These are phyloP conservation scores for Excoecaria cochinchinensis DNA, from an alignment of 345 rosid species.

Conservation along the genomic window DNA sequence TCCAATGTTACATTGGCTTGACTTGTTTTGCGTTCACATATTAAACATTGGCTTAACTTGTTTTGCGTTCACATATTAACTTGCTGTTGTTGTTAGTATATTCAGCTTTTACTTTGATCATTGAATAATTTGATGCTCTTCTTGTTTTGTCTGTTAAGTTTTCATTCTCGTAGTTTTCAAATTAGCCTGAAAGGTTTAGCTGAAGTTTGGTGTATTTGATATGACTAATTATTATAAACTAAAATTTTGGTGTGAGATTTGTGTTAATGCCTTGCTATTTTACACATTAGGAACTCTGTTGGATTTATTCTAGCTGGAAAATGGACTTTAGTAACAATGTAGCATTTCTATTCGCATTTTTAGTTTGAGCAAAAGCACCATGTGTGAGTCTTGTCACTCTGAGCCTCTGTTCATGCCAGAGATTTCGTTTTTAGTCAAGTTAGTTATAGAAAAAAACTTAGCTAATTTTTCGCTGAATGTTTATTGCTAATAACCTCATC, in stretches of 20 bases:
- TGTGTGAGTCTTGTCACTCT: not conserved
- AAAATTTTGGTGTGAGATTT: not conserved
- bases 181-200: not conserved
- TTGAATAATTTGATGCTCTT: slow-evolving; percentile 7
- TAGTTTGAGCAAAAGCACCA: not conserved
- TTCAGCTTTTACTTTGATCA: not conserved
- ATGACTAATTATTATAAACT: not conserved
- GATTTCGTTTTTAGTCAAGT: not conserved
- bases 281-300: not conserved
- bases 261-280: not conserved
- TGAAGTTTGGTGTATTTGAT: not conserved
- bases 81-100: not conserved
- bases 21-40: slow-evolving; percentile 1
- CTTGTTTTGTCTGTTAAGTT: not conserved
- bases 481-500: too few relatives aligned
- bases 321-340: not conserved
- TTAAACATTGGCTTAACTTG: not conserved
- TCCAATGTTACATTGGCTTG: slow-evolving; percentile 8
- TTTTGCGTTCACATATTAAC: not conserved
- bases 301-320: not conserved
- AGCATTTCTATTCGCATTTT: not conserved
- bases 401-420: not conserved
- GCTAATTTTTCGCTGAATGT: not conserved
- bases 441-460: not conserved
- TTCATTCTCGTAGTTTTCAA: not conserved